Percentiles rank a stretch among this genome's conserved stretches.
phyloP scores from a whole-genome alignment of 805 yeast genomes.

The Candida morakotiae region DNA sequence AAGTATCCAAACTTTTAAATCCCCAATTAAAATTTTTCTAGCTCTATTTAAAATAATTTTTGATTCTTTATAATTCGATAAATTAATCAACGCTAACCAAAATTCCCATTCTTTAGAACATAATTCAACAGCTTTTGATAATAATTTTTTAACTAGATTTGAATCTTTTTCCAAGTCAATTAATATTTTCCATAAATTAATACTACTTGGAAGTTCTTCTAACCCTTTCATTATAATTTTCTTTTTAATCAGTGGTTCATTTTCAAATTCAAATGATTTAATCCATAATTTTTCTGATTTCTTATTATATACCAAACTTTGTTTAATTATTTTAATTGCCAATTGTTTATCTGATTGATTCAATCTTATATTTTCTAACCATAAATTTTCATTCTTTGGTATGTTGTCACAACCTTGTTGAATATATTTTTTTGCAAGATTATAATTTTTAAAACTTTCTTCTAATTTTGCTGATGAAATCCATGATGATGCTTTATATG shows the following conservation, averaged over 20 bases:
- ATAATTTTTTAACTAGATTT: constrained; percentile 47
- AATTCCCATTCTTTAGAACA: constrained; percentile 62
- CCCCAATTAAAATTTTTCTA: constrained; percentile 46
- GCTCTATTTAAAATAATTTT: constrained; percentile 56
- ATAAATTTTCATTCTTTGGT: constrained; percentile 64
- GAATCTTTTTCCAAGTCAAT: constrained; percentile 55
- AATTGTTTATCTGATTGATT: constrained; percentile 42
- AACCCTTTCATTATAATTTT: constrained; percentile 68
- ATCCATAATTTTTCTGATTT: constrained; percentile 67
- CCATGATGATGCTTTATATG: constrained; percentile 75
- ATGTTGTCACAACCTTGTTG: constrained; percentile 71
- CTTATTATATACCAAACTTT: constrained; percentile 58
- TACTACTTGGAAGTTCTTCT: constrained; percentile 55
- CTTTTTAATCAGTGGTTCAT: constrained; percentile 47
- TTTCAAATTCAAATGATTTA: constrained; percentile 63
- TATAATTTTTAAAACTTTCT: constrained; percentile 52
- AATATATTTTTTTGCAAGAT: constrained; percentile 56
- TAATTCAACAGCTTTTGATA: constrained; percentile 63
- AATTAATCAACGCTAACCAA: constrained; percentile 56
- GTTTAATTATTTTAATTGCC: constrained; percentile 57
- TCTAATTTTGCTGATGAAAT: constrained; percentile 82
- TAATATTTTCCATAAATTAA: constrained; percentile 64
- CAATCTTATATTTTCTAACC: constrained; percentile 77
- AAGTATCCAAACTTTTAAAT: constrained; percentile 60
- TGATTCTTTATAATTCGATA: constrained; percentile 46